Conservation (phyloP, 177 flowering plant species). For the Vitis hybrid region DNA sequence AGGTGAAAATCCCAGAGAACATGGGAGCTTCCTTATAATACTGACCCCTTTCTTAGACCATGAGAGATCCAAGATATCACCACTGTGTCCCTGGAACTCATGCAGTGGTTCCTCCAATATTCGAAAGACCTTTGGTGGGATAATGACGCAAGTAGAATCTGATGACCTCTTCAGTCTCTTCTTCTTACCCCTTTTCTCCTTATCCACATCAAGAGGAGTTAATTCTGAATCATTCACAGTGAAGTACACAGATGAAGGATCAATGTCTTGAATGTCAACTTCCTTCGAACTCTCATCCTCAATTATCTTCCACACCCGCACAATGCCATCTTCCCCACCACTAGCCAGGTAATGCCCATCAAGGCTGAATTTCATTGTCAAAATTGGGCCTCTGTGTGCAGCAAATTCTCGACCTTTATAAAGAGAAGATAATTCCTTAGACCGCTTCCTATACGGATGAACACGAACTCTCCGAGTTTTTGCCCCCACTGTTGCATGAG, state of each 20-base stretch:
- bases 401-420: slow-evolving; percentile 62
- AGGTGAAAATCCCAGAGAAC: background rate
- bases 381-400: slow-evolving; percentile 79
- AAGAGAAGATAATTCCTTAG: slow-evolving; percentile 73
- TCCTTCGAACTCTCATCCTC: slow-evolving; percentile 49
- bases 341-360: slow-evolving; percentile 81
- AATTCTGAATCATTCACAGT: slow-evolving; percentile 46
- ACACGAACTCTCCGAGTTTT: slow-evolving; percentile 43
- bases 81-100: slow-evolving; percentile 74
- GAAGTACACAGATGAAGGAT: slow-evolving; percentile 57
- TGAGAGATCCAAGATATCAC: slow-evolving; percentile 86
- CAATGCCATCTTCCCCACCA: slow-evolving; percentile 82
- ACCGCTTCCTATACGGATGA: slow-evolving; percentile 43
- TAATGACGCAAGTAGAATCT: slow-evolving; percentile 59
- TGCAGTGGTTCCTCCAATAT: slow-evolving; percentile 75
- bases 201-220: slow-evolving; percentile 41
- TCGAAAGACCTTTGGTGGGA: slow-evolving; percentile 66
- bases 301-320: slow-evolving; percentile 79
- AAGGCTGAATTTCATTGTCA: slow-evolving; percentile 81
- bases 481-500: slow-evolving; percentile 8
- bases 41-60: slow-evolving; percentile 88
- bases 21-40: background rate
- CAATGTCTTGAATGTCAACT: slow-evolving; percentile 35
- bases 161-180: slow-evolving; percentile 45
- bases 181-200: slow-evolving; percentile 37